Conservation (phyloP, 768 basidiomycete genomes). For the Suillus hirtellus region DNA sequence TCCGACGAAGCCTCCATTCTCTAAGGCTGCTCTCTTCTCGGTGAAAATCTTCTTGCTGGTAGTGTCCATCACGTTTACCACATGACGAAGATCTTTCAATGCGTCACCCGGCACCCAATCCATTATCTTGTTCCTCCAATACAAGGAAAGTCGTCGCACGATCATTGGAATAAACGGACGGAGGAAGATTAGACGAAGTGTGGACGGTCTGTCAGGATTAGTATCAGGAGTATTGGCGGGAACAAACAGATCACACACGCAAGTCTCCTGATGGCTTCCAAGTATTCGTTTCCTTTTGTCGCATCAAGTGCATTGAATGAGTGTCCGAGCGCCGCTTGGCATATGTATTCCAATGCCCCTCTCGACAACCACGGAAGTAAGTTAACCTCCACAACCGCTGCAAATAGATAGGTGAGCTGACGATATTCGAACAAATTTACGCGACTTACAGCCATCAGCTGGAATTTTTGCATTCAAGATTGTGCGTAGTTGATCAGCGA, state of each 20-base stretch:
- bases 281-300: slow-evolving; percentile 27
- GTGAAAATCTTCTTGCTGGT: slow-evolving; percentile 29
- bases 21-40: slow-evolving; percentile 30
- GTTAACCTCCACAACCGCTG: slow-evolving; percentile 33
- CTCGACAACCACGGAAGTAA: slow-evolving; percentile 35
- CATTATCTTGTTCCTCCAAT: slow-evolving; percentile 35
- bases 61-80: slow-evolving; percentile 32
- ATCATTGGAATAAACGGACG: slow-evolving; percentile 34
- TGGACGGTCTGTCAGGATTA: slow-evolving; percentile 23
- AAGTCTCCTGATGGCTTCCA: slow-evolving; percentile 30
- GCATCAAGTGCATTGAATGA: slow-evolving; percentile 32
- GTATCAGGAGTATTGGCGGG: background rate
- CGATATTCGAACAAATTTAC: background rate
- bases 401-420: background rate
- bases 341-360: slow-evolving; percentile 38
- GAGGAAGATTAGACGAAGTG: slow-evolving; percentile 28
- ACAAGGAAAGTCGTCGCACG: slow-evolving; percentile 28
- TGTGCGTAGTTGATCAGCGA: slow-evolving; percentile 29
- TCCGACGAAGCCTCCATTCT: slow-evolving; percentile 10
- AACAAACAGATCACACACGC: slow-evolving; percentile 24
- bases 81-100: slow-evolving; percentile 27
- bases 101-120: slow-evolving; percentile 33
- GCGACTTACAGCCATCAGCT: slow-evolving; percentile 23
- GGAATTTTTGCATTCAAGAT: slow-evolving; percentile 24
- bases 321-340: slow-evolving; percentile 35